Conservation (phyloP, 768 basidiomycete species). For the Boletus barrowsii region DNA sequence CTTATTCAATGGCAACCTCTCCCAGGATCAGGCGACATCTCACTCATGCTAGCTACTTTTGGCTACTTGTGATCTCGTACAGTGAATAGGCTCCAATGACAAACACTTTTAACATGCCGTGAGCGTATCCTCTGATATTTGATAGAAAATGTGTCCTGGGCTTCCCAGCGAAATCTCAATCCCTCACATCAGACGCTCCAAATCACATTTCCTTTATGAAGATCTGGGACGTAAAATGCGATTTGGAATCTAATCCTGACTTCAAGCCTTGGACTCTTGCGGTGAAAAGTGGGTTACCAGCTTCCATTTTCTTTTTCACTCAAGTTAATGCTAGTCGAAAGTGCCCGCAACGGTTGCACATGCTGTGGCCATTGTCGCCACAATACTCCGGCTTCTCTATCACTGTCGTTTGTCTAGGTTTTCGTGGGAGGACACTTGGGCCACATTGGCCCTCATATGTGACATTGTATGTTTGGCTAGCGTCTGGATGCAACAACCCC, state of each 20-base stretch:
- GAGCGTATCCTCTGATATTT: background rate
- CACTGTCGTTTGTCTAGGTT: constrained; percentile 18
- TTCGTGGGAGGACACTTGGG: constrained; percentile 31
- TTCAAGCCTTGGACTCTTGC: constrained; percentile 1
- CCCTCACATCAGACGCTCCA: background rate
- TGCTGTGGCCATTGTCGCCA: constrained; percentile 16
- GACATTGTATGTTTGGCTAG: constrained; percentile 18
- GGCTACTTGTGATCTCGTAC: background rate
- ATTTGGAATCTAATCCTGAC: background rate
- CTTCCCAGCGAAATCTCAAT: background rate
- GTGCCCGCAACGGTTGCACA: constrained; percentile 17
- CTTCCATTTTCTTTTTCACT: background rate
- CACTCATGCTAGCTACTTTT: background rate
- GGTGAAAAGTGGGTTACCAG: constrained; percentile 12
- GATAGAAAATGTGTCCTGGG: background rate
- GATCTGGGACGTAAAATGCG: too few relatives aligned
- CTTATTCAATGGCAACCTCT: background rate
- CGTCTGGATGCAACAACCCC: constrained; percentile 14
- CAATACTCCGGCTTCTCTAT: constrained; percentile 18
- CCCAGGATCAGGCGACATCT: background rate
- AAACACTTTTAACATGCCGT: constrained; percentile 6
- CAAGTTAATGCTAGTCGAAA: background rate
- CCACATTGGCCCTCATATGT: constrained; percentile 20
- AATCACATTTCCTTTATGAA: background rate
- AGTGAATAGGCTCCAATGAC: background rate